Evolutionary conservation across 2,329 filamentous ascomycete genomes (phyloP), one percentile per base, ranked within the genome.

Genomic region (Verticillium klebahnii): DNA sequence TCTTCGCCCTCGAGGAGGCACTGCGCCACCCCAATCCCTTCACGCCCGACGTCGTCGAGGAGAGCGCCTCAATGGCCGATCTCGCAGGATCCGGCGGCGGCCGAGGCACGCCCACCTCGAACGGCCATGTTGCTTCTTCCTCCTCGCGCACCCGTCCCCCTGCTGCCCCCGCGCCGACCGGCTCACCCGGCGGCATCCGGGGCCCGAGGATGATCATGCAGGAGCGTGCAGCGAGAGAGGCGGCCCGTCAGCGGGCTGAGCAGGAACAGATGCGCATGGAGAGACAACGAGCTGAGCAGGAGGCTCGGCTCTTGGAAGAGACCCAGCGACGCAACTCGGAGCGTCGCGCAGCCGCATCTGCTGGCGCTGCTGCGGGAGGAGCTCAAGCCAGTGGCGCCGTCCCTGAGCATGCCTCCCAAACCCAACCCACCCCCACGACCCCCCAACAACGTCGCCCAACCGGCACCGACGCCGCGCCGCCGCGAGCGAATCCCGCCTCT

Each of bases 161-260:
- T 2, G 77, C 79, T n/a, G 76, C 79, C 2, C 80, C 84, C 37
- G 75, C 76, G 23, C 81, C 82, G 60, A 81, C 81, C 31, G 80
- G 82, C 67, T 86, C 84, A 15, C 84, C 84, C 11, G 82, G 82
- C 63, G 88, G 90, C 31, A 90, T 97, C 64, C 86, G 89, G 67
- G 93, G 93, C 39, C 94, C 94, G 17, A 88, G 90, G 66, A 90
- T 94, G 78, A 94, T 98, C 70, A 96, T 97, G 93, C 88, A 91
- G 75, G 89, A 93, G 73, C 88, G 93, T 61, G 84, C 85, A 61
- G 90, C 91, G 66, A 85, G 93, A 65, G 92, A 96, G 74, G 86
- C 84, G 71, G 87, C 89, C 31, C 81, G 89, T 62, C 84, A 86
- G 65, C 83, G 85, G 68, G 88, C 88, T 55, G 88, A 91, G 71